Base-by-base conservation (phyloP, 768 basidiomycete genomes). In the Lentinula lateritia region DNA sequence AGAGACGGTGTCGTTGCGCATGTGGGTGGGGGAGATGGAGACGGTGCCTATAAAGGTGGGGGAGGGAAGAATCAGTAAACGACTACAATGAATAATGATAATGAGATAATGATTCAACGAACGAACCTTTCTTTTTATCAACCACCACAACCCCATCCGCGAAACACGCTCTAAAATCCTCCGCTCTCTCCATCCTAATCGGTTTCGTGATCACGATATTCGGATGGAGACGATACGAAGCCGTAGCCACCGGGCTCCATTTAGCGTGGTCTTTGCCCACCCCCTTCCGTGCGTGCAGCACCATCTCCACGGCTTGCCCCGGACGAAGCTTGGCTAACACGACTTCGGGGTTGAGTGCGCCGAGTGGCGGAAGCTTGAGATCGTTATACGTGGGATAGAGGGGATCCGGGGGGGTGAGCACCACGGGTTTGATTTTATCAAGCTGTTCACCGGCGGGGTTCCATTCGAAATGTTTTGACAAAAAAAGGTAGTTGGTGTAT, bases 191-290 rank as follows among this genome's bases (percentile, higher is more conserved):
- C 6, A 85, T 81, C 0, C 93, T 90, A 35, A 98, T 88, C 0
- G 90, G 89, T 64, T 87, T 85, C 62, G 76, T 77, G 45, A 89
- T 86, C 68, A 83, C 83, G 71, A 99, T 90, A 65, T 90, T 80
- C 0, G 97, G 97, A 35, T 97, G 83, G 6, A 97, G 81, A 54
- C 97, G 90, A 71, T 98, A 99, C 0, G 95, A 92, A 2, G 97
- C 96, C 6, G 95, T 98, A 3, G 96, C 96, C 95, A 64, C 97
- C 35, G 97, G 95, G 61, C 86, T 92, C 72, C 92, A 99, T 71
- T 99, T 99, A 50, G 97, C 95, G 68, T 99, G 96, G 63, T 95
- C 93, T 68, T 92, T 92, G 15, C 95, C 95, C 15, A 92, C 85
- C 13, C 93, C 92, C 68, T 98, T 98, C 63, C 95, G 78, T 20